A percentile compares a stretch with the other conserved stretches of the same genome.
Conservation (phyloP, 2,329 filamentous ascomycete genomes). For the Paradendryphiella salina region DNA sequence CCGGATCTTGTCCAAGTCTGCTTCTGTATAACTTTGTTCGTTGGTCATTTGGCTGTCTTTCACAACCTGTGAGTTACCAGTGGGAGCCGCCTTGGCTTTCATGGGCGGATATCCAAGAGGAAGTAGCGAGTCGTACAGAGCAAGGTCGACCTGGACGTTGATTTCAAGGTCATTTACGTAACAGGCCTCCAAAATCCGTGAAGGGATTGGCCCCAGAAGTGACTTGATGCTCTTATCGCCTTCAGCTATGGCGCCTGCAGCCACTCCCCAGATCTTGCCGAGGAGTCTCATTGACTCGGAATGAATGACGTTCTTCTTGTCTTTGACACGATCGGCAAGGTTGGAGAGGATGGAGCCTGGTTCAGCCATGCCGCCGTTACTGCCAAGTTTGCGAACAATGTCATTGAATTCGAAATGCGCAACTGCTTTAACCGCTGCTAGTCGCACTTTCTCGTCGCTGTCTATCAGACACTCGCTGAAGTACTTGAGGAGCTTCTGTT, state of each 20-base stretch:
- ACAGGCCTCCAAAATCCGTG: slow-evolving; percentile 80
- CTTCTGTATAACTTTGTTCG: slow-evolving; percentile 49
- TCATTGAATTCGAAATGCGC: slow-evolving; percentile 79
- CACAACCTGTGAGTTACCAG: slow-evolving; percentile 62
- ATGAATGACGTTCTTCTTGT: slow-evolving; percentile 78
- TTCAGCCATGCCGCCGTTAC: slow-evolving; percentile 73
- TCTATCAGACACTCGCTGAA: slow-evolving; percentile 83
- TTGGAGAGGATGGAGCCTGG: slow-evolving; percentile 77
- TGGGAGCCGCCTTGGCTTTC: slow-evolving; percentile 57
- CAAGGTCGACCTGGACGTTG: slow-evolving; percentile 79
- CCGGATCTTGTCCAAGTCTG: slow-evolving; percentile 74
- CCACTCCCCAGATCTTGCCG: slow-evolving; percentile 90
- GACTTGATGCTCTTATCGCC: slow-evolving; percentile 75
- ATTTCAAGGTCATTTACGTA: slow-evolving; percentile 90
- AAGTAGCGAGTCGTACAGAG: slow-evolving; percentile 85
- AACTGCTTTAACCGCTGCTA: slow-evolving; percentile 85
- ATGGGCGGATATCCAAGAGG: slow-evolving; percentile 83
- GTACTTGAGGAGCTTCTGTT: slow-evolving; percentile 71
- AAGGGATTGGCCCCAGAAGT: slow-evolving; percentile 80
- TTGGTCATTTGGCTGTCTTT: slow-evolving; percentile 59
- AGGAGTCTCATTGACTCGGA: slow-evolving; percentile 84
- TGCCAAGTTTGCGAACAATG: slow-evolving; percentile 79
- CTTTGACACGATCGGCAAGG: slow-evolving; percentile 84
- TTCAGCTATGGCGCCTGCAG: slow-evolving; percentile 79
- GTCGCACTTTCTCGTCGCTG: slow-evolving; percentile 84